Base-by-base conservation (phyloP, 1,139 yeast genomes). In the Taphrina populina region DNA sequence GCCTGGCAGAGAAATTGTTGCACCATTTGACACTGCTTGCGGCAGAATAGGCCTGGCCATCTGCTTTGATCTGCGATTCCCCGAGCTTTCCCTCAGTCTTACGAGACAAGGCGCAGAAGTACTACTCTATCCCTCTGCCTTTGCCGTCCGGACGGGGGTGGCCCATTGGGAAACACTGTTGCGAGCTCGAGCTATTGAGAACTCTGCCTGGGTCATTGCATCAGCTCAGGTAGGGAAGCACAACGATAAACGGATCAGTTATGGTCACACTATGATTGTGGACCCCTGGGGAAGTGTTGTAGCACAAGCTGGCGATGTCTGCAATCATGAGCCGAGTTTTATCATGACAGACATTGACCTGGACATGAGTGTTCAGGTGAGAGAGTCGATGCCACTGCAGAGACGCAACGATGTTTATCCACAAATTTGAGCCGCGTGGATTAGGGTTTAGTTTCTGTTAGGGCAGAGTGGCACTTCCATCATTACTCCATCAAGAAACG, bases 191-290 rank as follows among this genome's bases (percentile, higher is more conserved):
- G 97, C 97, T 1, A 76, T 92, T 23, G 96, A 88, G 66, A 79
- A 92, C 1, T 97, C 92, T 35, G 53, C 86, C 63, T 92, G 78
- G 68, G 95, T 92, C 1, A 74, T 92, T 3, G 82, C 90, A 84
- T 92, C 97, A 0, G 96, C 95, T 0, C 97, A 90, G 67, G 80
- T 82, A 57, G 97, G 97, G 1, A 73, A 73, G 30, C 97, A 92
- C 67, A 72, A 71, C 4, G 76, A 78, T 7, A 75, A 68, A 62
- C 65, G 76, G 3, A 68, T 67, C 36, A 83, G 92, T 62, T 92
- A 83, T 71, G 98, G 98, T 0, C 95, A 88, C 64, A 77, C 95
- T 0, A 72, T 90, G 63, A 60, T 62, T 7, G 79, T 90, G 19
- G 94, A 86, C 64, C 97, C 97, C 0, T 88, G 95, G 95, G 97